Percentiles rank a stretch among this genome's conserved stretches.
These are phyloP conservation scores for Haemoproteus tartakovskyi DNA, from an alignment of 169 alveolate species.

Conservation along the genomic window DNA sequence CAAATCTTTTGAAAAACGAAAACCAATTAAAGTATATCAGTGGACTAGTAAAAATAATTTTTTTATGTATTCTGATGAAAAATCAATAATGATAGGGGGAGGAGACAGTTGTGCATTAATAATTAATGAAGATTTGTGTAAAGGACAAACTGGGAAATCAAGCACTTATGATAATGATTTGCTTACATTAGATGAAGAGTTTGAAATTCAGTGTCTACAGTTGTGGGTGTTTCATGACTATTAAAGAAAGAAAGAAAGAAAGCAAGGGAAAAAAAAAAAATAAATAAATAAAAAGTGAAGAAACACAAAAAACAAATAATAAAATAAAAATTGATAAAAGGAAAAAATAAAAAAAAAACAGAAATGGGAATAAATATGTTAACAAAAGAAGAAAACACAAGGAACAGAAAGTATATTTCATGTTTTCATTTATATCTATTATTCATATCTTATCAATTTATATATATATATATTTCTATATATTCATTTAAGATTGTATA, in stretches of 20 bases:
- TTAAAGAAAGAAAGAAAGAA: neutral
- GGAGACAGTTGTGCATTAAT: slow-evolving; percentile 78
- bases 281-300: no score
- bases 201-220: slow-evolving; percentile 63
- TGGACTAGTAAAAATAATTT: slow-evolving; percentile 77
- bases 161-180: slow-evolving; percentile 70
- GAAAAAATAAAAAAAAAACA: no score
- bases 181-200: slow-evolving; percentile 54
- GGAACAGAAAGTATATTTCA: no score
- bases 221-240: slow-evolving; percentile 60
- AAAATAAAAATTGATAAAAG: no score
- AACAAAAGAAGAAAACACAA: no score
- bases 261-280: neutral
- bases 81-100: slow-evolving; percentile 76
- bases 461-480: no score
- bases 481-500: no score
- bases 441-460: no score
- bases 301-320: no score
- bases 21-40: slow-evolving; percentile 71
- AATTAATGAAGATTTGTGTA: slow-evolving; percentile 73
- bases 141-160: slow-evolving; percentile 74
- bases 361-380: no score
- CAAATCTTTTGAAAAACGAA: no score
- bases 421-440: no score
- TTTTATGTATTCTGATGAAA: slow-evolving; percentile 75